Evolutionary conservation across 2,329 filamentous ascomycete species (phyloP), one percentile per base, ranked within the genome.

Genomic region (Cercospora sp.): DNA sequence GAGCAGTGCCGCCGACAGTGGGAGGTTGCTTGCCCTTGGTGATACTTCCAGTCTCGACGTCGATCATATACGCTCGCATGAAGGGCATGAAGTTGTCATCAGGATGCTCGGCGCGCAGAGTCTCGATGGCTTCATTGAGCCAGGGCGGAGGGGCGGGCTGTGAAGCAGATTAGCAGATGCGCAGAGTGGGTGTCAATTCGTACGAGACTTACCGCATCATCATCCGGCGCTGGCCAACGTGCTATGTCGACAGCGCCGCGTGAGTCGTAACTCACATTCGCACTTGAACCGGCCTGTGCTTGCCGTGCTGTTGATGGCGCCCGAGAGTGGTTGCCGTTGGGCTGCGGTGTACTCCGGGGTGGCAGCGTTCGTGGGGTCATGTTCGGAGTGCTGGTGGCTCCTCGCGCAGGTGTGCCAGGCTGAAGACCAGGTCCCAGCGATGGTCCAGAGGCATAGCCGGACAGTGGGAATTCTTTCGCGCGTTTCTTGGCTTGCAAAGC

Each of bases 101-200:
- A 3, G 91, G 90, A 76, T 97, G 94, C 18, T 81, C 81, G 68
- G 85, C 83, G 73, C 88, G 88, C 66, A 98, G 87, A 26, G 88
- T 85, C 68, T 87, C 83, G n/a, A 98, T 87, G 63, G 92, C 90
- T 43, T 86, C 82, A 66, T 85, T 83, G 66, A 99, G 90, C 95
- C 95, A 98, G 66, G 87, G 84, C n/a, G 94, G 94, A 18, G 93
- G 89, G 7, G 91, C 88, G 67, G 93, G 92, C 93, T 97, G 76
- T 59, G 34, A 58, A 53, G 45, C 16, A 18, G 32, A 58, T 65
- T 3, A 65, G 43, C 62, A 49, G 63, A 71, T 53, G 64, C 51
- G 66, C 30, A n/a, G 13, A 43, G 28, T 26, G 8, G 60, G 10
- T n/a, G n/a, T n/a, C 9, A 3, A 12, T 3, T 24, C 4, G 7